Conservation (phyloP, 2,329 filamentous ascomycete species). For the Beauveria sp. region DNA sequence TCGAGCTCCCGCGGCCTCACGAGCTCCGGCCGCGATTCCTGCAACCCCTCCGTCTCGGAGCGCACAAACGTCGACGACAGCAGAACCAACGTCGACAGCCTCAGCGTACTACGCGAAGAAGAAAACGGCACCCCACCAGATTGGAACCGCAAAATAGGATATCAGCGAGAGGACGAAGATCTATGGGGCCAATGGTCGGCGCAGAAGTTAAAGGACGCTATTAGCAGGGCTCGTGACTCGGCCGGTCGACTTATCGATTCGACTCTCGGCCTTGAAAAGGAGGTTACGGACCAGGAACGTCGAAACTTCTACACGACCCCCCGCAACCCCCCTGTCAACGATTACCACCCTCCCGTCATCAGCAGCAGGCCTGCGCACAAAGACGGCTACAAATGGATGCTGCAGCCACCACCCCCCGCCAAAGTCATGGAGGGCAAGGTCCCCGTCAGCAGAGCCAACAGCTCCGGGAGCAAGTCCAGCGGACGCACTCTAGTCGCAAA, state of each 20-base stretch:
- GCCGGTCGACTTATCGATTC: conserved; percentile 47
- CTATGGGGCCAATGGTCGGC: conserved; percentile 64
- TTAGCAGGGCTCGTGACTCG: conserved; percentile 50
- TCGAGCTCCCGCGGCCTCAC: conserved; percentile 53
- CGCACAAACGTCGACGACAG: conserved; percentile 31
- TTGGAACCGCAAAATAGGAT: conserved; percentile 66
- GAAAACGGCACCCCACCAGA: conserved; percentile 35
- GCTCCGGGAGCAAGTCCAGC: conserved; percentile 45
- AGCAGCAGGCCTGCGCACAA: conserved; percentile 62
- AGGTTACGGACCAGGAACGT: conserved; percentile 44
- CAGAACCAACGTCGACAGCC: conserved; percentile 29
- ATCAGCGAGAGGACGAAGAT: conserved; percentile 82
- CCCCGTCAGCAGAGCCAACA: conserved; percentile 56
- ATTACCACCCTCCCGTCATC: conserved; percentile 78
- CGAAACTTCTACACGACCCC: conserved; percentile 54
- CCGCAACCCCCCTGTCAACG: conserved; percentile 69
- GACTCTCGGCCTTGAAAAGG: conserved; percentile 44
- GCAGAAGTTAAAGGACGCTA: conserved; percentile 49
- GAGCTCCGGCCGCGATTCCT: conserved; percentile 50
- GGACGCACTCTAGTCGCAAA: conserved; percentile 35
- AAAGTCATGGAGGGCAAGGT: conserved; percentile 87
- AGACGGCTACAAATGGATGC: conserved; percentile 79
- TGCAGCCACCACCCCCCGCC: conserved; percentile 82
- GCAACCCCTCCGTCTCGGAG: conserved; percentile 30
- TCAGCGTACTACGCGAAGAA: conserved; percentile 42